Evolutionary conservation across 331 rosid species (phyloP).

Genomic region (Ulmus americana): DNA sequence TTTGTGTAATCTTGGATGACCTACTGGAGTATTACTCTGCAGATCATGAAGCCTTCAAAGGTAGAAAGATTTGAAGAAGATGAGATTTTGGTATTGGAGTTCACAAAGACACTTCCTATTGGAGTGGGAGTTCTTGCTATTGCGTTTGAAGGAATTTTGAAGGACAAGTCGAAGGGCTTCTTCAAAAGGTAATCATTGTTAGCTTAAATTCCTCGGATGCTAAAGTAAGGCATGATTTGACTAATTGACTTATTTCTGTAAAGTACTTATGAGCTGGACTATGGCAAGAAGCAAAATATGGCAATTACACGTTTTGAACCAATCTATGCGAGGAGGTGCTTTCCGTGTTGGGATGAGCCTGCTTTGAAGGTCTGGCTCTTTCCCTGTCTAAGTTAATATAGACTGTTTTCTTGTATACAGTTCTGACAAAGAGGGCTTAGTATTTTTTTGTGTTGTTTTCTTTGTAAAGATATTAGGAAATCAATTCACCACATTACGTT

Average conservation of each 20-base stretch:
- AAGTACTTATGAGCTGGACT: slow-evolving; percentile 58
- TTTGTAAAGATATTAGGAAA: background rate
- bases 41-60: slow-evolving; percentile 58
- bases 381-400: background rate
- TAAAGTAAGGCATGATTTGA: background rate
- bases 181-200: slow-evolving; percentile 44
- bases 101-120: slow-evolving; percentile 32
- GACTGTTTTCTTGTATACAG: background rate
- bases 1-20: slow-evolving; percentile 4
- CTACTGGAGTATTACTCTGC: slow-evolving; percentile 1
- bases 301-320: slow-evolving; percentile 90
- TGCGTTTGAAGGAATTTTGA: slow-evolving; percentile 62
- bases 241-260: background rate
- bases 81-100: slow-evolving; percentile 29
- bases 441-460: background rate
- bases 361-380: slow-evolving; percentile 60
- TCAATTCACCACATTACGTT: slow-evolving; percentile 16
- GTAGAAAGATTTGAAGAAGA: slow-evolving; percentile 46
- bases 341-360: slow-evolving; percentile 97
- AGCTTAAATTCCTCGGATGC: too few relatives aligned
- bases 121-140: slow-evolving; percentile 56
- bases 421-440: too few relatives aligned
- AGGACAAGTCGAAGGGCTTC: slow-evolving; percentile 77
- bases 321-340: slow-evolving; percentile 82
- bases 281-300: slow-evolving; percentile 73